A percentile compares a stretch with the other conserved stretches of the same genome.
These are phyloP conservation scores for Euptelea pleiosperma DNA, from an alignment of 164 flowering plant genomes.

Conservation along the genomic window DNA sequence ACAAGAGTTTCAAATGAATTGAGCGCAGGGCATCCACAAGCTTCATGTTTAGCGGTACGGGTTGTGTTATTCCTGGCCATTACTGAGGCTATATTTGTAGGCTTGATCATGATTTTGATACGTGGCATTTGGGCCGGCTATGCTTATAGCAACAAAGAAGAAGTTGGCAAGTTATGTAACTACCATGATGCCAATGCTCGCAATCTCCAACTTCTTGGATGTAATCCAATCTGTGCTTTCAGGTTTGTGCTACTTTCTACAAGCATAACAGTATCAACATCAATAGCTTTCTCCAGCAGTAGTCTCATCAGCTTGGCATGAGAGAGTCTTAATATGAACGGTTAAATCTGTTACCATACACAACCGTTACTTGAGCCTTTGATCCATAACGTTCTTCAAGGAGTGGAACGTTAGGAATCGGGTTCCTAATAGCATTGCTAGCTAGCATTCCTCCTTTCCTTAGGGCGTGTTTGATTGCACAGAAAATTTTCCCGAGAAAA, in stretches of 20 bases:
- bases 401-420: no score
- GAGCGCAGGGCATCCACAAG: slow-evolving; percentile 64
- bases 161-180: slow-evolving; percentile 61
- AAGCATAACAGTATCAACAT: neutral
- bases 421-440: no score
- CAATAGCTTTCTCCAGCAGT: slow-evolving; percentile 1
- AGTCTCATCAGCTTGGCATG: no score
- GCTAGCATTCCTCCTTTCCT: no score
- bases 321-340: no score
- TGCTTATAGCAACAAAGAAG: slow-evolving; percentile 60
- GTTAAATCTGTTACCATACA: no score
- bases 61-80: slow-evolving; percentile 46
- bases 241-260: slow-evolving; percentile 31
- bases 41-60: slow-evolving; percentile 53
- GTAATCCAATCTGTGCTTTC: slow-evolving; percentile 73
- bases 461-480: no score
- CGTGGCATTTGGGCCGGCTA: slow-evolving; percentile 62
- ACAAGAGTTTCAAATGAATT: slow-evolving; percentile 82
- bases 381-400: no score
- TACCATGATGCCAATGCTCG: slow-evolving; percentile 64
- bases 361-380: no score
- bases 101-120: slow-evolving; percentile 38
- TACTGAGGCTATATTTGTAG: slow-evolving; percentile 40
- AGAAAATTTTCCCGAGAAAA: no score
- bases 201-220: slow-evolving; percentile 59